Conservation (phyloP, 306 rosid species). For the Oemleria cerasiformis region DNA sequence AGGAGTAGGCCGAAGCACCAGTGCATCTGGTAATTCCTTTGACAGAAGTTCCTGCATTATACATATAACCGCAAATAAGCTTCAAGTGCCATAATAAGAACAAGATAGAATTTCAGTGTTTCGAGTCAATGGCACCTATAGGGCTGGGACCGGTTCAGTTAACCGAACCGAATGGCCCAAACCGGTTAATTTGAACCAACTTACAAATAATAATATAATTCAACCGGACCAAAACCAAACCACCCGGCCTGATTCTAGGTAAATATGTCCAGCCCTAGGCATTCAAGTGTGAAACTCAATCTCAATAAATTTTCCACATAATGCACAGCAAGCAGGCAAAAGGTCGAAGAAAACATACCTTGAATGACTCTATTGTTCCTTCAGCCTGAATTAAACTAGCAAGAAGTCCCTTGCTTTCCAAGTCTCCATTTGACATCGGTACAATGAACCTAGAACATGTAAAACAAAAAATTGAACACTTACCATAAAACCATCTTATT, state of each 20-base stretch:
- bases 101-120: too few species aligned
- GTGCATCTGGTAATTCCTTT: constrained; percentile 62
- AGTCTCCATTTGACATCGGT: constrained; percentile 85
- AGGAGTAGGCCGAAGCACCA: constrained; percentile 60
- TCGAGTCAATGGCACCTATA: too few species aligned
- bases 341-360: constrained; percentile 49
- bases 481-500: neutral
- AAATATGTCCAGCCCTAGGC: too few species aligned
- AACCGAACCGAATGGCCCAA: too few species aligned
- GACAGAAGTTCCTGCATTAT: constrained; percentile 68
- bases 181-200: too few species aligned
- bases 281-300: too few species aligned
- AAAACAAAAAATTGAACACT: constrained; percentile 7
- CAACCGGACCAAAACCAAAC: too few species aligned
- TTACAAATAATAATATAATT: too few species aligned
- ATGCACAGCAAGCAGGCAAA: too few species aligned
- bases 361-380: constrained; percentile 80
- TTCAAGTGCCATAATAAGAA: neutral
- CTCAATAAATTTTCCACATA: too few species aligned
- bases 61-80: constrained; percentile 5
- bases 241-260: too few species aligned
- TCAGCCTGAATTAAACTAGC: constrained; percentile 58
- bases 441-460: constrained; percentile 58
- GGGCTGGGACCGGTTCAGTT: too few species aligned
- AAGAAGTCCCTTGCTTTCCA: constrained; percentile 80